These are phyloP conservation scores for Proliferodiscus dingleyae DNA, from an alignment of 2,329 filamentous ascomycete species.

Conservation along the genomic window DNA sequence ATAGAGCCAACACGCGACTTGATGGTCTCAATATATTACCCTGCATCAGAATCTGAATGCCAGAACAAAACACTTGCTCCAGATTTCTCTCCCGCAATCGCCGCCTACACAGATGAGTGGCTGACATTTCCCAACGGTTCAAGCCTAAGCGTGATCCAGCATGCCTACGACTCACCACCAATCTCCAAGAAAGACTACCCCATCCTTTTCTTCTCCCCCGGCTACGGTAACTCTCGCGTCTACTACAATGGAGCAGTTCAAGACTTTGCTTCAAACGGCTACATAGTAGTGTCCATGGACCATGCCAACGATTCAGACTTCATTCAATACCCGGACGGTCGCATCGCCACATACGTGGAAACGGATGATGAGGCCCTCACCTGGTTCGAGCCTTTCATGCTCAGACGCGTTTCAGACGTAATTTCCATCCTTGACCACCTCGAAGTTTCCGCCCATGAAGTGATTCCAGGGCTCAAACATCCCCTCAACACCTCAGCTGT, in stretches of 20 bases:
- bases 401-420: conserved; percentile 15
- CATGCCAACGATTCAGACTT: conserved; percentile 31
- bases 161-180: conserved; percentile 8
- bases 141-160: conserved; percentile 3
- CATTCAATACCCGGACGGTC: conserved; percentile 30
- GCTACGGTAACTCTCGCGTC: conserved; percentile 23
- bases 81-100: conserved; percentile 5
- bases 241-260: conserved; percentile 27
- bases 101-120: neutral
- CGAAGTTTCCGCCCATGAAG: conserved; percentile 2
- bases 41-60: neutral
- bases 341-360: conserved; percentile 2
- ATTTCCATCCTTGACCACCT: conserved; percentile 13
- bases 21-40: conserved; percentile 20
- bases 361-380: neutral
- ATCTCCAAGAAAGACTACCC: conserved; percentile 13
- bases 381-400: conserved; percentile 3
- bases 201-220: conserved; percentile 31
- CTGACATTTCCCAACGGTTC: conserved; percentile 2
- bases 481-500: conserved; percentile 5
- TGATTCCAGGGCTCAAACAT: conserved; percentile 4
- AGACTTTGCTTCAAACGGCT: conserved; percentile 30
- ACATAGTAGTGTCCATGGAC: conserved; percentile 31
- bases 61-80: conserved; percentile 7
- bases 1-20: conserved; percentile 10